These are phyloP conservation scores for Aspergillaceae sp. DNA, from an alignment of 2,329 filamentous ascomycete genomes.

Conservation along the genomic window DNA sequence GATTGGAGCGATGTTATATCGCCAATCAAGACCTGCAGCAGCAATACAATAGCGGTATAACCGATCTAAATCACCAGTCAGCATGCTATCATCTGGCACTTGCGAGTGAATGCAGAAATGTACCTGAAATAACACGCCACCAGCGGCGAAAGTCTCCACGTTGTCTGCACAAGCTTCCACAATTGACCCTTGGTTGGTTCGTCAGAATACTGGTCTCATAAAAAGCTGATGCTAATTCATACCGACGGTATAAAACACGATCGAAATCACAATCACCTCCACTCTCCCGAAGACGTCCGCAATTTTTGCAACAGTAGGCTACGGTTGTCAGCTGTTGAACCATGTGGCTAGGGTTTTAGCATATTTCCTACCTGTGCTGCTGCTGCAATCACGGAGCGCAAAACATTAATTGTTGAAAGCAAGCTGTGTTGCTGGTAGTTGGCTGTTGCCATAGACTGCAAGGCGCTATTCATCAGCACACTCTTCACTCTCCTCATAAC, in stretches of 20 bases:
- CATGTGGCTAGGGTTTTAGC: neutral
- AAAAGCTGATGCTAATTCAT: conserved; percentile 4
- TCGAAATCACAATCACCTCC: conserved; percentile 48
- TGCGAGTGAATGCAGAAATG: too few relatives aligned
- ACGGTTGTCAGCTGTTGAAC: neutral
- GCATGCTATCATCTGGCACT: too few relatives aligned
- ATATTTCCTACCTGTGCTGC: conserved; percentile 38
- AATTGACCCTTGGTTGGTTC: conserved; percentile 37
- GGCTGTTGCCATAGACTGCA: conserved; percentile 46
- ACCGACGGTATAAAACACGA: conserved; percentile 49
- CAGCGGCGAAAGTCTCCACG: conserved; percentile 47
- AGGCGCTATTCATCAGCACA: neutral
- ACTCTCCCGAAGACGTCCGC: conserved; percentile 56
- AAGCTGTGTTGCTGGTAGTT: conserved; percentile 47
- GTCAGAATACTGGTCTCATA: neutral
- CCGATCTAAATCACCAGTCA: conserved; percentile 39
- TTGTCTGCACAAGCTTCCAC: conserved; percentile 46
- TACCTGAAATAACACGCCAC: conserved; percentile 51
- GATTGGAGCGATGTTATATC: conserved; percentile 56
- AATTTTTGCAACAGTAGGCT: conserved; percentile 53
- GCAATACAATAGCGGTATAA: conserved; percentile 53
- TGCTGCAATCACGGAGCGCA: conserved; percentile 52
- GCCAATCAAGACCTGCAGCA: conserved; percentile 57
- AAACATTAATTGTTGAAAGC: conserved; percentile 50
- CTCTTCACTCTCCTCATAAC: neutral